Percentiles rank a stretch among this genome's conserved stretches.
Evolutionary conservation across 129 eudicot species (phyloP).

Genomic region (Pseudognaphalium luteoalbum): DNA sequence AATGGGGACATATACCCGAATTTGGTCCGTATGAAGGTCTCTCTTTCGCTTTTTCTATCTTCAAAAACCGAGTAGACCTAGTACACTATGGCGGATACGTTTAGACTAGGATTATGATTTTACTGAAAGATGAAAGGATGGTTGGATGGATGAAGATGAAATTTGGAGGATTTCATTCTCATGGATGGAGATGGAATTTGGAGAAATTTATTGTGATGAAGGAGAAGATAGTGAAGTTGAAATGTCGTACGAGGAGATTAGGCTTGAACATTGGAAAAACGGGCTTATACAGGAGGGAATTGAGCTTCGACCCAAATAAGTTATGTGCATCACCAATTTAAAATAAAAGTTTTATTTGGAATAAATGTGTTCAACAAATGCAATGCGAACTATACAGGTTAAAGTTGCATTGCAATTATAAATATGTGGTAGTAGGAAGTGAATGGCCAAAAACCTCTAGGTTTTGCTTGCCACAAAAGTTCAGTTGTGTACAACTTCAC

Average conservation of each 20-base stretch:
- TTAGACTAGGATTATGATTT: not conserved
- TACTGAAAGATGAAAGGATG: slow-evolving; percentile 22
- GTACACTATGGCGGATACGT: not conserved
- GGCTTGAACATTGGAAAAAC: slow-evolving; percentile 25
- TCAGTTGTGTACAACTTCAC: no score
- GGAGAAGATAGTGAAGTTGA: slow-evolving; percentile 43
- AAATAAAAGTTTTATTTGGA: not conserved
- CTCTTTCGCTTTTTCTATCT: not conserved
- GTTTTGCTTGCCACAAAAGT: no score
- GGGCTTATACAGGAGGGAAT: slow-evolving; percentile 55
- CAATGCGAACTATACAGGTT: no score
- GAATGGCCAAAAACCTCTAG: no score
- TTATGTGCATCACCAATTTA: no score
- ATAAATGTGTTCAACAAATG: not conserved
- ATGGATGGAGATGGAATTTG: slow-evolving; percentile 54
- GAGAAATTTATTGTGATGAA: slow-evolving; percentile 29
- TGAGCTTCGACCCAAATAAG: slow-evolving; percentile 50
- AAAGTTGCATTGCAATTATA: no score
- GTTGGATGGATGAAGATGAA: not conserved
- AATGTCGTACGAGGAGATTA: slow-evolving; percentile 29
- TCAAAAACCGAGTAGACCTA: not conserved
- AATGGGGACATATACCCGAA: slow-evolving; percentile 39
- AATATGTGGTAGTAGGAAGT: no score
- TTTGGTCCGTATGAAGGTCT: slow-evolving; percentile 35
- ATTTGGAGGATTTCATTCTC: no score